Base-by-base conservation (phyloP, 78 protist genomes). In the Planoprotostelium fungivorum region DNA sequence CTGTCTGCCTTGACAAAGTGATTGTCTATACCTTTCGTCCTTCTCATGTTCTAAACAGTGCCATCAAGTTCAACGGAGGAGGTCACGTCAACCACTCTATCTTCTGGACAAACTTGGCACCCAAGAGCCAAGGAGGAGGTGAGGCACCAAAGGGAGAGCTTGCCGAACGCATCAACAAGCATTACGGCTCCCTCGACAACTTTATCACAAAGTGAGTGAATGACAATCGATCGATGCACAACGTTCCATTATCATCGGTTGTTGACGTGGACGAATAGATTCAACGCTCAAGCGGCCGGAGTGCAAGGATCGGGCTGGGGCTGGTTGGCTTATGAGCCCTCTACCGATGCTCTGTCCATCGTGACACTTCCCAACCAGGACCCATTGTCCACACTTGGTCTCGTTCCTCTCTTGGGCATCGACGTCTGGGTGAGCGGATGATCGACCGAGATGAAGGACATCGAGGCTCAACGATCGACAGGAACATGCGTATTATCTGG, bases 11-110 rank as follows among this genome's bases (percentile, higher is more conserved):
- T 51, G 5, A 51, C 73, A 51, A 51, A 16, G 73, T 51, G 16
- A 51, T n/a, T 25, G 73, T 16, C 73, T 25, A 51, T 51, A 5
- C 5, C 16, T 51, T 51, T 51, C 73, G 31, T 25, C 73, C 16
- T 16, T 25, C 5, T 51, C 73, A 25, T 51, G 16, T 51, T 51
- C 16, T 5, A 51, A 51, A 51, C 73, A 51, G 73, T 28, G 97
- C 97, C 86, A 37, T 96, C 90, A 93, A 94, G 90, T 97, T 97
- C 96, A 96, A 96, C 90, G 98, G 98, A 36, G 99, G 99, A 39
- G 99, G 99, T 29, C 99, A 97, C 92, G 91, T 97, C 90, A 97
- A 97, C 91, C 99, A 97, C 95, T 83, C 95, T 38, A 97, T 97
- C 92, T 96, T 96, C 95, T 97, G 99, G 99, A 91, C 90, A 35